Evolutionary conservation across 2,329 filamentous ascomycete species (phyloP), one percentile per base, ranked within the genome.

Genomic region (Arthroderma sp.): DNA sequence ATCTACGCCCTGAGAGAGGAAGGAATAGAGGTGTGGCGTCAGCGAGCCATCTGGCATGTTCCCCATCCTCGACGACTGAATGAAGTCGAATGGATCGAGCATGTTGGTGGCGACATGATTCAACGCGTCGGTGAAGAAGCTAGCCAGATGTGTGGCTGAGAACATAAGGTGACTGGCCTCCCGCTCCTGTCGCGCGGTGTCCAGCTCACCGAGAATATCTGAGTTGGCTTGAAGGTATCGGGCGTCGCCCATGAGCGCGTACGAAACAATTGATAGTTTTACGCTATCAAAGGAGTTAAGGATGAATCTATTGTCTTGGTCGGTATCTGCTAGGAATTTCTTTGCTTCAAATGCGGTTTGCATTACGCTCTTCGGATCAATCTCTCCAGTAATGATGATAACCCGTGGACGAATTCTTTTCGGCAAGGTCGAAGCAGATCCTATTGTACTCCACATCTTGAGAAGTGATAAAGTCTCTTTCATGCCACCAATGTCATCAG

Each of bases 401-500:
- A 43, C 32, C 8, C 42, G n/a, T 9, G 44, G 32, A 40, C 30
- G 39, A 32, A 46, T 39, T 15, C 31, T 38, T 40, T 44, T 29
- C 41, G 47, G 39, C 15, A 38, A 43, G 33, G 15, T 49, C 32
- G 37, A 48, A 40, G 33, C 32, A 43, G 29, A 29, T 39, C 39
- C 44, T 9, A 44, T 42, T 29, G 29, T 36, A 22, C 9, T 8
- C 8, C 42, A 43, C 29, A 42, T 44, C 3, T 5, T 43, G 4
- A 43, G 41, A 29, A 56, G 50, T 5, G 44, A 5, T 7, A 46
- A n/a, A 29, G 45, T 34, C 8, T 45, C 39, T 33, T 49, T 10
- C 22, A 52, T 30, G 9, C 7, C 40, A 6, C 33, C 6, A 41
- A 44, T 9, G 29, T 56, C 41, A 28, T 52, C 43, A 4, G 52